Evolutionary conservation across 2,329 filamentous ascomycete genomes (phyloP), one percentile per base, ranked within the genome.

Genomic region (Macrophomina pseudophaseolina): DNA sequence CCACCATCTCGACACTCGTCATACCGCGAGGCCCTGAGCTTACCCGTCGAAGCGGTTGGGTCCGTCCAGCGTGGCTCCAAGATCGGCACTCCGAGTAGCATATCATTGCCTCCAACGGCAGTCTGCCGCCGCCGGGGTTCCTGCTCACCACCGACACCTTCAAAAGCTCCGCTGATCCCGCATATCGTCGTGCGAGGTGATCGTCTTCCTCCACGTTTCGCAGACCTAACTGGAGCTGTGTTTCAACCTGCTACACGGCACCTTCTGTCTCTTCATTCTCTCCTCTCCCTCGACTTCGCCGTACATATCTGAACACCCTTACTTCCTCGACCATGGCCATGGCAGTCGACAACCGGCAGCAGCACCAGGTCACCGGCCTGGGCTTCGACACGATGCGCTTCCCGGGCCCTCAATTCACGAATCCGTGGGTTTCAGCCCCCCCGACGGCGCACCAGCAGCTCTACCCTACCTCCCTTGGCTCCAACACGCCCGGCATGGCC

Each of bases 261-360:
- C 48, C 56, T 16, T 60, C 35, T 66, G 66, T 9, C 42, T 49
- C 30, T 62, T 67, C 59, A 46, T 66, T 53, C 51, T 69, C 64
- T 48, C 69, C 49, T 67, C 58, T 64, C 63, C 32, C 63, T 65
- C 40, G 33, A 30, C 63, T 35, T 53, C 51, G 66, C 64, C 54
- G 59, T 60, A 66, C 65, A 49, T 64, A 65, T 63, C 65, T 63
- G n/a, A 4, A 48, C 51, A 62, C 64, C 64, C 65, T 54, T 69
- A 40, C 64, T 58, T 66, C 64, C 54, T 65, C 32, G 73, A 73
- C 70, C 71, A 97, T 97, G 93, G 95, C 93, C 83, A 97, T 97
- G 93, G 92, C 94, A 80, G 88, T 97, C 84, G 93, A 97, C 83
- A 88, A 89, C 75, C 91, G 93, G 80, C 93, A 94, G 82, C 92